phyloP scores from a whole-genome alignment of 192 early-diverging fungal species.

The Piromyces sp. region DNA sequence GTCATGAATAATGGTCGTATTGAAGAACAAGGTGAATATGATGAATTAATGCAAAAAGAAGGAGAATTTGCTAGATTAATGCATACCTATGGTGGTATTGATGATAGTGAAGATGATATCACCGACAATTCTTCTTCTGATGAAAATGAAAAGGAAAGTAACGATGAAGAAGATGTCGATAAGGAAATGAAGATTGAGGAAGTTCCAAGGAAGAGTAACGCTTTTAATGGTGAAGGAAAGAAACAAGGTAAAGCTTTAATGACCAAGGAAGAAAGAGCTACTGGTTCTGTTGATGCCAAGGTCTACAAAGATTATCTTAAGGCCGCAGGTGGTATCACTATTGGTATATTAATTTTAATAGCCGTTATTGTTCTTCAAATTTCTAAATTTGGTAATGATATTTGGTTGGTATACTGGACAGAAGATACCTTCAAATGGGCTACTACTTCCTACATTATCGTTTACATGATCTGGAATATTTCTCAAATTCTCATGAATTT shows the following conservation, averaged over 20 bases:
- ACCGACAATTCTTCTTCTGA: neutral
- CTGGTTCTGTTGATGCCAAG: neutral
- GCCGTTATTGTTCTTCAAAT: neutral
- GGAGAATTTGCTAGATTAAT: slow-evolving; percentile 4
- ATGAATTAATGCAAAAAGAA: neutral
- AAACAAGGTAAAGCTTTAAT: neutral
- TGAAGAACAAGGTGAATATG: neutral
- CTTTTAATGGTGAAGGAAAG: neutral
- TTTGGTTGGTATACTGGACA: neutral
- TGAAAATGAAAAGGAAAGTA: neutral
- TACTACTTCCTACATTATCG: neutral
- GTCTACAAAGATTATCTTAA: neutral
- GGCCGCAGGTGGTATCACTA: neutral
- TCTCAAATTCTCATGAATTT: neutral
- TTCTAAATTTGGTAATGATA: neutral
- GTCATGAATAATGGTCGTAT: slow-evolving; percentile 26
- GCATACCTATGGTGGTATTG: neutral
- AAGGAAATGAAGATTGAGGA: neutral
- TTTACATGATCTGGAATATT: neutral
- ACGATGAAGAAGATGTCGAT: neutral
- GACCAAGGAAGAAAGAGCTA: slow-evolving; percentile 2
- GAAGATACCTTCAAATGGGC: neutral
- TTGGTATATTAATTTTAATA: neutral
- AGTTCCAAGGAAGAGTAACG: too few relatives aligned
- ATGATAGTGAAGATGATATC: neutral